Conservation (phyloP, 2,329 filamentous ascomycete genomes). For the Neurospora sp. region DNA sequence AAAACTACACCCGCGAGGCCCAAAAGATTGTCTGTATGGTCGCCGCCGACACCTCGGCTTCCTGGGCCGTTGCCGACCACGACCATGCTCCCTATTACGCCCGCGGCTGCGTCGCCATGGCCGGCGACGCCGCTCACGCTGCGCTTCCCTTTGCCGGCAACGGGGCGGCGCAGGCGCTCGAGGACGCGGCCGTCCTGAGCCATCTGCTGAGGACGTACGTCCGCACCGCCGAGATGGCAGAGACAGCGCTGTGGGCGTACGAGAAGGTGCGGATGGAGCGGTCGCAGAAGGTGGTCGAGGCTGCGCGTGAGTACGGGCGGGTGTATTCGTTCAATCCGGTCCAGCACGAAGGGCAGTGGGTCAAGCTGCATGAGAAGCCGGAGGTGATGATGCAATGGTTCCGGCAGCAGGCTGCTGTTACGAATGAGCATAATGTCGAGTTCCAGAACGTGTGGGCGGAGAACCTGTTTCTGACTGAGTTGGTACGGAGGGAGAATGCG, state of each 20-base stretch:
- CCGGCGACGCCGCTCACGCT: conserved; percentile 27
- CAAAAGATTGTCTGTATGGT: conserved; percentile 22
- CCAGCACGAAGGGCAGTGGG: conserved; percentile 1
- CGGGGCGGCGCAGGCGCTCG: conserved; percentile 27
- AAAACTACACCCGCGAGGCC: conserved; percentile 23
- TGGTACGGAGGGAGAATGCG: neutral
- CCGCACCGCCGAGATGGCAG: conserved; percentile 7
- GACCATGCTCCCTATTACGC: conserved; percentile 24
- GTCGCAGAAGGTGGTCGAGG: conserved; percentile 22
- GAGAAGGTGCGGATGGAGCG: conserved; percentile 19
- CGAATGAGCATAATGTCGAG: conserved; percentile 22
- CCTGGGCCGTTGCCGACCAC: conserved; percentile 24
- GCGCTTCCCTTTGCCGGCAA: conserved; percentile 26
- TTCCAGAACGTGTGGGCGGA: conserved; percentile 15
- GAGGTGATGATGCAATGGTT: conserved; percentile 20
- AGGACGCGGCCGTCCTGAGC: conserved; percentile 25
- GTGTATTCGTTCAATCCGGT: conserved; percentile 14
- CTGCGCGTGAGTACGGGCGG: conserved; percentile 19
- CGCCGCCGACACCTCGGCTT: conserved; percentile 21
- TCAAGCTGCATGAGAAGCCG: conserved; percentile 21
- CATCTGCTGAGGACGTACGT: conserved; percentile 16
- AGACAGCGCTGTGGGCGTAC: conserved; percentile 20
- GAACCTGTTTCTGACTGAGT: neutral
- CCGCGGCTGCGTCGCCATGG: conserved; percentile 18
- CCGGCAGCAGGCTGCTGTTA: conserved; percentile 18